Conservation (phyloP, 148 eudicot genomes). For the Rhododendron griersonianum region DNA sequence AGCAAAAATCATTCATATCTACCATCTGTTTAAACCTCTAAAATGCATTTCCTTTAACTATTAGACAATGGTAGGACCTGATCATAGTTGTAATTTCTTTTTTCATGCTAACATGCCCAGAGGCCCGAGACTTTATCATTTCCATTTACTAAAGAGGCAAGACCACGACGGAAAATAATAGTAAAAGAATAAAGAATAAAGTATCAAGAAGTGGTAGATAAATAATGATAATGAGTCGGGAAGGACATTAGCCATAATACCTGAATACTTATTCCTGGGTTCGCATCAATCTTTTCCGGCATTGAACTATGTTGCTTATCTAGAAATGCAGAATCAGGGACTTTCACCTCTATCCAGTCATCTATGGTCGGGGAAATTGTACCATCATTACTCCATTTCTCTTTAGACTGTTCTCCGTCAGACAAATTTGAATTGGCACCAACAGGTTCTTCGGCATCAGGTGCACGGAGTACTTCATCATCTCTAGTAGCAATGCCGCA, state of each 20-base stretch:
- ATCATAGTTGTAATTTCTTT: background rate
- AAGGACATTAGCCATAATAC: slow-evolving; percentile 20
- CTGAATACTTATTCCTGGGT: slow-evolving; percentile 28
- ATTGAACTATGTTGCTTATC: slow-evolving; percentile 19
- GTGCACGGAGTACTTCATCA: slow-evolving; percentile 34
- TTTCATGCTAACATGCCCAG: background rate
- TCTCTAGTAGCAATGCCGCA: slow-evolving; percentile 61
- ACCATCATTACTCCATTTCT: slow-evolving; percentile 25
- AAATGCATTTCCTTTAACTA: background rate
- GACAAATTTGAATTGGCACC: slow-evolving; percentile 20
- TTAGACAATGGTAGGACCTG: background rate
- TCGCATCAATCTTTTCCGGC: slow-evolving; percentile 17
- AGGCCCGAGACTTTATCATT: background rate
- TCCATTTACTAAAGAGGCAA: background rate
- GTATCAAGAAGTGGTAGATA: background rate
- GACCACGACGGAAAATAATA: background rate
- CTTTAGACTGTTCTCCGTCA: slow-evolving; percentile 23
- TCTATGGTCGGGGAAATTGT: slow-evolving; percentile 44
- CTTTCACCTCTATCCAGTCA: slow-evolving; percentile 89
- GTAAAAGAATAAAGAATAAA: background rate
- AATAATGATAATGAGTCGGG: background rate
- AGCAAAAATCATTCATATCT: background rate
- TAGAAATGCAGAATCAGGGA: slow-evolving; percentile 26
- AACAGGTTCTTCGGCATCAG: slow-evolving; percentile 27
- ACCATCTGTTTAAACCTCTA: background rate